phyloP scores from a whole-genome alignment of 768 basidiomycete genomes.

The Clitopilus passeckerianus region DNA sequence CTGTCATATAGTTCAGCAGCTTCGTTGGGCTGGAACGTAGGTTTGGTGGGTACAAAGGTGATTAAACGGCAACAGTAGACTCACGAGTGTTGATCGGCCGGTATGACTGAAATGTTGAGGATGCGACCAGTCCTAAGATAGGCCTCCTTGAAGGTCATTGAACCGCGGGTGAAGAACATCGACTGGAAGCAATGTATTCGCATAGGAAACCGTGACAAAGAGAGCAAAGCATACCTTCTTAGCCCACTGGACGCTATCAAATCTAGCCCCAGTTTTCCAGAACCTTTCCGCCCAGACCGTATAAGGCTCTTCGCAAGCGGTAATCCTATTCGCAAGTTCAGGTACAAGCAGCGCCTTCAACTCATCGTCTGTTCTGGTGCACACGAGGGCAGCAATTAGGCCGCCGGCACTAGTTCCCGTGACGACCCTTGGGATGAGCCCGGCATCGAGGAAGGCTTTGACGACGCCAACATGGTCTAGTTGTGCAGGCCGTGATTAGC shows the following conservation, averaged over 20 bases:
- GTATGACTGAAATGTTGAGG: constrained; percentile 90
- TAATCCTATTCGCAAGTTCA: constrained; percentile 76
- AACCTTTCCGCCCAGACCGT: constrained; percentile 67
- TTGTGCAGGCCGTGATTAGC: constrained; percentile 1
- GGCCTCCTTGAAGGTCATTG: constrained; percentile 93
- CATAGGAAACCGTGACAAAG: not conserved
- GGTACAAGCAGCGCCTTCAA: constrained; percentile 74
- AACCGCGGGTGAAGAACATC: constrained; percentile 87
- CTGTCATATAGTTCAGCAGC: constrained; percentile 90
- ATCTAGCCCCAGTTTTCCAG: constrained; percentile 88
- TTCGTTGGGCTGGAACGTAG: constrained; percentile 75
- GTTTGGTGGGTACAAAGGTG: constrained; percentile 3
- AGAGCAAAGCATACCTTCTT: constrained; percentile 53
- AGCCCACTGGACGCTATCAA: constrained; percentile 90
- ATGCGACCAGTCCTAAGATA: constrained; percentile 91
- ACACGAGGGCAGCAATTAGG: constrained; percentile 68
- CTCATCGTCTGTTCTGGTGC: constrained; percentile 88
- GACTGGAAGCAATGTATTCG: constrained; percentile 37
- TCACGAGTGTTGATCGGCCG: constrained; percentile 83
- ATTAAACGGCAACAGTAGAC: constrained; percentile 14
- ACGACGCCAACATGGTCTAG: constrained; percentile 88
- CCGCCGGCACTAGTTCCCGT: constrained; percentile 95
- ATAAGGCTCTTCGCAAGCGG: constrained; percentile 77
- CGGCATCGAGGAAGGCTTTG: constrained; percentile 85
- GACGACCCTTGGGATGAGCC: constrained; percentile 84